A percentile compares a stretch with the other conserved stretches of the same genome.
phyloP scores from a whole-genome alignment of 371 early-diverging fungal species.

The Mucor mucedo region DNA sequence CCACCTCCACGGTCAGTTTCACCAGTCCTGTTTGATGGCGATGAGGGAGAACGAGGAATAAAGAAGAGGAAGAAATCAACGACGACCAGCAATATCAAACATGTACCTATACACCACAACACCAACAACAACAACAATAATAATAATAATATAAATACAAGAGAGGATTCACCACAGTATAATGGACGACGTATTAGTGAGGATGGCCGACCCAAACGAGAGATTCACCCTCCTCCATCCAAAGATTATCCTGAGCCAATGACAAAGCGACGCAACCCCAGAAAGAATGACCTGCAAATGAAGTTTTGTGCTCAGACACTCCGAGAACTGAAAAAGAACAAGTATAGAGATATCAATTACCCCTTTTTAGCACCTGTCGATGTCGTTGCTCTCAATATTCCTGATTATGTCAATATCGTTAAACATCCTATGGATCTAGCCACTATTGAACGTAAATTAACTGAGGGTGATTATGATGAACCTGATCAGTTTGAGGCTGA shows the following conservation, averaged over 20 bases:
- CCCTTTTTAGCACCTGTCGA: slow-evolving; percentile 96
- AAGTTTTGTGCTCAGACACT: slow-evolving; percentile 73
- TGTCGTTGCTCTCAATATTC: slow-evolving; percentile 87
- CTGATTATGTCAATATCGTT: slow-evolving; percentile 92
- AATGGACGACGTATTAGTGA: slow-evolving; percentile 40
- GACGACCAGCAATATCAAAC: slow-evolving; percentile 14
- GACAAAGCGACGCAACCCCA: slow-evolving; percentile 51
- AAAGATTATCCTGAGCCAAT: slow-evolving; percentile 57
- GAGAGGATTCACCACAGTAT: not conserved
- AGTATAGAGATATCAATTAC: slow-evolving; percentile 70
- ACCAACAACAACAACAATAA: not conserved
- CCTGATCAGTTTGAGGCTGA: slow-evolving; percentile 86
- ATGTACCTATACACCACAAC: slow-evolving; percentile 20
- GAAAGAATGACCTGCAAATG: slow-evolving; percentile 69
- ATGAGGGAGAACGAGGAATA: slow-evolving; percentile 24
- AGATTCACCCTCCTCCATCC: slow-evolving; percentile 71
- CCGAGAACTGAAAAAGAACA: slow-evolving; percentile 80
- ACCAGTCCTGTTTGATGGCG: slow-evolving; percentile 23
- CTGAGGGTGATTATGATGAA: slow-evolving; percentile 71
- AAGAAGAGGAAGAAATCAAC: slow-evolving; percentile 20
- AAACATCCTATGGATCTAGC: slow-evolving; percentile 98
- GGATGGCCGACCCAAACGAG: slow-evolving; percentile 72
- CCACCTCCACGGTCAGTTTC: slow-evolving; percentile 25
- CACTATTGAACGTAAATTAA: slow-evolving; percentile 90
- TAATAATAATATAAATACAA: not conserved